Evolutionary conservation across 352 stramenopile genomes (phyloP).

Genomic region (Thalassiosira mediterranea): DNA sequence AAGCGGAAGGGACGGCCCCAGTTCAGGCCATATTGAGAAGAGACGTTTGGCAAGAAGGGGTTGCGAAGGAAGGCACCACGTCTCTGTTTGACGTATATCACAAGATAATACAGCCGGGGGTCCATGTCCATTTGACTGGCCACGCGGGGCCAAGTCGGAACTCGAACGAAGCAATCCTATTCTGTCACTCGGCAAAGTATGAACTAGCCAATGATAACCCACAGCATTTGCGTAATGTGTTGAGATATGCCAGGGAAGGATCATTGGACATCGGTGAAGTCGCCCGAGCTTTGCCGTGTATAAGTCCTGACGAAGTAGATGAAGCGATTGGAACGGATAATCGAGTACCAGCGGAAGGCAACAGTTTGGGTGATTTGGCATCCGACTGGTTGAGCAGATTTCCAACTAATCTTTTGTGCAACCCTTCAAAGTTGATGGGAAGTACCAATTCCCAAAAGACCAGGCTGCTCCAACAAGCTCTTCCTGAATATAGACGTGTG

Average conservation of each 20-base stretch:
- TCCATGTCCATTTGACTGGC: constrained; percentile 32
- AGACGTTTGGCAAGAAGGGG: constrained; percentile 41
- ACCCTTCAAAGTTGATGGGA: constrained; percentile 50
- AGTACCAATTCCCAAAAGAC: constrained; percentile 29
- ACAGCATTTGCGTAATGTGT: constrained; percentile 50
- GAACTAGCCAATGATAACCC: constrained; percentile 44
- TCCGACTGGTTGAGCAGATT: constrained; percentile 33
- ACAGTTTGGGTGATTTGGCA: constrained; percentile 21
- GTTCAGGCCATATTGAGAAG: constrained; percentile 47
- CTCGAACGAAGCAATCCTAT: constrained; percentile 36
- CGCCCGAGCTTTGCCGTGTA: constrained; percentile 24
- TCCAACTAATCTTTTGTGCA: constrained; percentile 31
- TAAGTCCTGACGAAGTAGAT: constrained; percentile 22
- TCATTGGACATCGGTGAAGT: constrained; percentile 37
- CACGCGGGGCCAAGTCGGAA: constrained; percentile 39
- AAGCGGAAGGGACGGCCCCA: constrained; percentile 15
- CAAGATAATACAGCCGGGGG: constrained; percentile 55
- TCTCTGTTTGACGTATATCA: constrained; percentile 43
- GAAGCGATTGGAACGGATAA: constrained; percentile 6
- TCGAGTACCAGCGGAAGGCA: not conserved
- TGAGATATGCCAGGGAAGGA: constrained; percentile 35
- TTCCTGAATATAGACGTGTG: constrained; percentile 23
- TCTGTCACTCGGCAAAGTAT: constrained; percentile 22
- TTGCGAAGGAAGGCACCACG: not conserved
- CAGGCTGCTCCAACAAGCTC: constrained; percentile 31